phyloP scores from a whole-genome alignment of 1,284 basidiomycete genomes.

The Ceratobasidium papillatum region DNA sequence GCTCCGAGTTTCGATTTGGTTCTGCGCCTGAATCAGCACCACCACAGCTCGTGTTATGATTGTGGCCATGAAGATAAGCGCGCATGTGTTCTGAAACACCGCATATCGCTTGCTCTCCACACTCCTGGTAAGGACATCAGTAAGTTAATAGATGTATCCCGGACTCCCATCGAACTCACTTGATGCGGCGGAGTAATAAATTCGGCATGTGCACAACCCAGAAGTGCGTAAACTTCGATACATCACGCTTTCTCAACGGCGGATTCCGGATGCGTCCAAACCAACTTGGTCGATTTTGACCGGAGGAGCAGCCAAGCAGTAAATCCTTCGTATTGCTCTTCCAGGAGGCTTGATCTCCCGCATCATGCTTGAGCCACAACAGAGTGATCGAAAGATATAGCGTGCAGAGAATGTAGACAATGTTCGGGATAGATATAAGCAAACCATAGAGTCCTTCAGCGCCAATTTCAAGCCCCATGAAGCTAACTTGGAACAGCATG shows the following conservation, averaged over 20 bases:
- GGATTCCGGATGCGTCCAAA: background rate
- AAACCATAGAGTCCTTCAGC: background rate
- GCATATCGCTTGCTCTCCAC: slow-evolving; percentile 22
- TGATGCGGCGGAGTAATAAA: background rate
- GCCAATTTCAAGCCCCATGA: background rate
- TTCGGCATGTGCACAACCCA: background rate
- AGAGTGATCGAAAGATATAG: background rate
- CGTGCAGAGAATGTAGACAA: background rate
- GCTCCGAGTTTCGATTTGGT: background rate
- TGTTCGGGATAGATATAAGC: background rate
- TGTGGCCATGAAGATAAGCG: background rate
- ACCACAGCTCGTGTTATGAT: background rate
- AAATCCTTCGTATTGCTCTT: background rate
- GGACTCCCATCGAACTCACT: background rate
- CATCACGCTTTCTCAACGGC: background rate
- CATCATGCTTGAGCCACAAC: background rate
- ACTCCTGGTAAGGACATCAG: background rate
- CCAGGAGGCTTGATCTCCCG: background rate
- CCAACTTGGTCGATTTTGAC: background rate
- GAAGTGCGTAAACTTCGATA: background rate
- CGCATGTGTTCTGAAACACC: slow-evolving; percentile 6
- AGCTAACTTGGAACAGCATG: background rate
- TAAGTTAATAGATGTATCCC: no score
- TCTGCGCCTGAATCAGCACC: background rate
- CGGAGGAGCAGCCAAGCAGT: background rate